These are phyloP conservation scores for Choiromyces venosus DNA, from an alignment of 495 filamentous ascomycete genomes.

Conservation along the genomic window DNA sequence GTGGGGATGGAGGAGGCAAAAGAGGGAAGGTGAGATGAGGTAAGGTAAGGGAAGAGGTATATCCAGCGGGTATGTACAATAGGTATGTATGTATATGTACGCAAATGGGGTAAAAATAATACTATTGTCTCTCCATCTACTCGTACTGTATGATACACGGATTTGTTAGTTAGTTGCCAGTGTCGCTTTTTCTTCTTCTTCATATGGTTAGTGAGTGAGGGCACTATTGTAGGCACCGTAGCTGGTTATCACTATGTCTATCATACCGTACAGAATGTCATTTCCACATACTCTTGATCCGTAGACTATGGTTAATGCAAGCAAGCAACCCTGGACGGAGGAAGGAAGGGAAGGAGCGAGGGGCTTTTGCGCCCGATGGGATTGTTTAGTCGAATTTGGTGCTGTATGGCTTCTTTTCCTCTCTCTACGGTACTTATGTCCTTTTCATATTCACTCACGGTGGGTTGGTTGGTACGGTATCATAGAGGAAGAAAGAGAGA, in stretches of 20 bases:
- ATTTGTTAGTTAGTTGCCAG: not conserved
- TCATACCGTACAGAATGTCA: not conserved
- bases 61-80: not conserved
- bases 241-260: not conserved
- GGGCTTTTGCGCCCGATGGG: not conserved
- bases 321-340: not conserved
- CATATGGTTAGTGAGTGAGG: not conserved
- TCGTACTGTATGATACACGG: no score
- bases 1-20: not conserved
- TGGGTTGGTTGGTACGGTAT: not conserved
- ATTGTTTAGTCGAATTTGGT: not conserved
- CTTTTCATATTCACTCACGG: not conserved
- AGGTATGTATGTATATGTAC: not conserved
- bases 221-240: no score
- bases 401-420: not conserved
- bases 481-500: not conserved
- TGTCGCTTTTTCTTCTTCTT: not conserved
- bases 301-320: not conserved
- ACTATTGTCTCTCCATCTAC: not conserved
- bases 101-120: not conserved
- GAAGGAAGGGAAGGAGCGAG: not conserved
- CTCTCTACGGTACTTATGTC: no score
- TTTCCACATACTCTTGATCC: not conserved
- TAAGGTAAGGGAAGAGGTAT: not conserved
- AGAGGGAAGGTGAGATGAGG: not conserved